Evolutionary conservation across 208 protist species (phyloP).

Genomic region (Crithidia bombi): DNA sequence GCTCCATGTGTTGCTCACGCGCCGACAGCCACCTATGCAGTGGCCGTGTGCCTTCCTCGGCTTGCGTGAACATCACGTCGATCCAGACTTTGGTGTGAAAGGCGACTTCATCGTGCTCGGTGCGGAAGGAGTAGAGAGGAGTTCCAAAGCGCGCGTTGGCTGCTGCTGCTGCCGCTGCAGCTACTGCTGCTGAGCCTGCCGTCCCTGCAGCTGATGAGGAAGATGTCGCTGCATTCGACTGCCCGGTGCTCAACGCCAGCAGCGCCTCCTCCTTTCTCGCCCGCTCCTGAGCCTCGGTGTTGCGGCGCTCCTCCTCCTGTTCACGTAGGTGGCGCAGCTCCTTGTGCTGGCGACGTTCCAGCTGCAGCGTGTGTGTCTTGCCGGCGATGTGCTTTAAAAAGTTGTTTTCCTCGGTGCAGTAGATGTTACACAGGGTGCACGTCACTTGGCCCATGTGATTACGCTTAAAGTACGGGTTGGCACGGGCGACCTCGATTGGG

Average conservation of each 20-base stretch:
- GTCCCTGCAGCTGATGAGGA: slow-evolving; percentile 11
- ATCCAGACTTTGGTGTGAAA: slow-evolving; percentile 85
- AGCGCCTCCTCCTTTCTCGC: slow-evolving; percentile 55
- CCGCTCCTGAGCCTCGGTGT: slow-evolving; percentile 40
- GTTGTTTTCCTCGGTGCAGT: slow-evolving; percentile 80
- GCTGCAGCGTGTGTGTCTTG: slow-evolving; percentile 76
- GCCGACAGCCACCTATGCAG: slow-evolving; percentile 85
- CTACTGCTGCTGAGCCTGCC: neutral
- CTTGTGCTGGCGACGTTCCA: slow-evolving; percentile 68
- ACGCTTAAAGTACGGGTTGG: slow-evolving; percentile 76
- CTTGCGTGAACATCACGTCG: slow-evolving; percentile 68
- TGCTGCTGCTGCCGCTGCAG: slow-evolving; percentile 22
- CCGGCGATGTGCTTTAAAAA: slow-evolving; percentile 81
- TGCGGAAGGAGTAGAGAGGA: slow-evolving; percentile 73
- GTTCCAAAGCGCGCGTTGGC: slow-evolving; percentile 44
- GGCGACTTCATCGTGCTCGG: slow-evolving; percentile 58
- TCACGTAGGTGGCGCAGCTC: slow-evolving; percentile 52
- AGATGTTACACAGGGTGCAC: slow-evolving; percentile 81
- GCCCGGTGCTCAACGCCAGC: slow-evolving; percentile 38
- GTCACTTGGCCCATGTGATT: slow-evolving; percentile 87
- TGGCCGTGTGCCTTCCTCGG: slow-evolving; percentile 63
- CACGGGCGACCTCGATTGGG: slow-evolving; percentile 54
- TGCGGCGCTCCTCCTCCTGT: slow-evolving; percentile 69
- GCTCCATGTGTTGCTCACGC: slow-evolving; percentile 78
- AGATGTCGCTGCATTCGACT: neutral